Evolutionary conservation across 164 flowering plant species (phyloP).

Genomic region (Umbilicus rupestris): DNA sequence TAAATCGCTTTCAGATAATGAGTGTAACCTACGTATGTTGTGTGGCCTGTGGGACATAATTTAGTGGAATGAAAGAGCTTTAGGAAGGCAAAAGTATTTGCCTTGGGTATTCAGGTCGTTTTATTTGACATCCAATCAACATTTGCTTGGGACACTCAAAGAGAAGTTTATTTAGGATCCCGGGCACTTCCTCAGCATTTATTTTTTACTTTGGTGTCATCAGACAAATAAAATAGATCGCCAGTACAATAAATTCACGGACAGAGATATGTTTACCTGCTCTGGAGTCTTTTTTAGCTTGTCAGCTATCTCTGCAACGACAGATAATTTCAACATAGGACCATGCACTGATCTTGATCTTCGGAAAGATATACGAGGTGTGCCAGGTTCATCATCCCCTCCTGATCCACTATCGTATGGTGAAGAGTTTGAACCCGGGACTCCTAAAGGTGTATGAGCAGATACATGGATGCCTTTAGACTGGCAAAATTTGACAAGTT

Average conservation of each 20-base stretch:
- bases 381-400: constrained; percentile 60
- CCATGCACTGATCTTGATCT: constrained; percentile 68
- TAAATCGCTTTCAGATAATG: no score
- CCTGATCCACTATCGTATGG: constrained; percentile 38
- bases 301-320: constrained; percentile 54
- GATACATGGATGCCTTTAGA: constrained; percentile 60
- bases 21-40: no score
- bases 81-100: no score
- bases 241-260: background rate
- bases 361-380: constrained; percentile 55
- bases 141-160: no score
- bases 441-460: constrained; percentile 68
- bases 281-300: constrained; percentile 53
- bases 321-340: constrained; percentile 60
- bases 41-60: no score
- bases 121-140: no score
- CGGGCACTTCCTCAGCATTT: background rate
- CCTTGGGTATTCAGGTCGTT: no score
- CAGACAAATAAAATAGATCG: background rate
- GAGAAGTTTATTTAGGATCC: no score
- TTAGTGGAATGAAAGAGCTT: no score
- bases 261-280: constrained; percentile 33
- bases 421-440: constrained; percentile 37
- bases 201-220: background rate
- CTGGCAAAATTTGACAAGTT: constrained; percentile 60